phyloP scores from a whole-genome alignment of 164 flowering plant species.

The Piper betle region DNA sequence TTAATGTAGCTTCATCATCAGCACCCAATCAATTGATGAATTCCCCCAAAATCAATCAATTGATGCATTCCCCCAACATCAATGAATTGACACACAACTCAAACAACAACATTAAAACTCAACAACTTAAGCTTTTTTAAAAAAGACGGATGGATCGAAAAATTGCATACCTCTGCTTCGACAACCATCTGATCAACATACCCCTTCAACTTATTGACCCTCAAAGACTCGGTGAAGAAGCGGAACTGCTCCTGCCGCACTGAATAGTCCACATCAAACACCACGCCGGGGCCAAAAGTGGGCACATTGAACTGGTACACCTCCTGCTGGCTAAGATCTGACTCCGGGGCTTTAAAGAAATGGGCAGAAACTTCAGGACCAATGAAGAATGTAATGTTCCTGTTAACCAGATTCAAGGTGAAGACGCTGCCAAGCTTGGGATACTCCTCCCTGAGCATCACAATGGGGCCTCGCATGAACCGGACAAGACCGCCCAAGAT shows the following conservation, averaged over 20 bases:
- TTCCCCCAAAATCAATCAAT: too few species aligned
- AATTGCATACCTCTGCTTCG: conserved; percentile 61
- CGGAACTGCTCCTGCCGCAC: conserved; percentile 92
- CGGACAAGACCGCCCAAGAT: conserved; percentile 54
- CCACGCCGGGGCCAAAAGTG: conserved; percentile 96
- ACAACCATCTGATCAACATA: conserved; percentile 93
- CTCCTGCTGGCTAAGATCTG: conserved; percentile 96
- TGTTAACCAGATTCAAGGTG: conserved; percentile 48
- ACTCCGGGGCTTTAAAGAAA: conserved; percentile 87
- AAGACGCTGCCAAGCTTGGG: conserved; percentile 91
- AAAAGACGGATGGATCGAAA: too few species aligned
- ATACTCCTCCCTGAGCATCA: conserved; percentile 80
- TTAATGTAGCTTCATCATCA: too few species aligned
- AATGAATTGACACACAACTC: too few species aligned
- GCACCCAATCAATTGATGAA: too few species aligned
- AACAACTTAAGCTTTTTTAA: too few species aligned
- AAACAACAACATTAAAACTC: too few species aligned
- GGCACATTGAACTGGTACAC: conserved; percentile 97
- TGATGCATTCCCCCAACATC: too few species aligned
- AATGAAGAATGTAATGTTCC: conserved; percentile 74
- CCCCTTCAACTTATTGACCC: conserved; percentile 69
- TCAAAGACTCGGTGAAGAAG: conserved; percentile 81
- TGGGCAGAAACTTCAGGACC: conserved; percentile 71
- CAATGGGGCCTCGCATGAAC: conserved; percentile 83
- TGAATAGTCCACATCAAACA: conserved; percentile 72